Evolutionary conservation across 345 rosid species (phyloP), one percentile per base, ranked within the genome.

Genomic region (Streptanthus diversifolius): DNA sequence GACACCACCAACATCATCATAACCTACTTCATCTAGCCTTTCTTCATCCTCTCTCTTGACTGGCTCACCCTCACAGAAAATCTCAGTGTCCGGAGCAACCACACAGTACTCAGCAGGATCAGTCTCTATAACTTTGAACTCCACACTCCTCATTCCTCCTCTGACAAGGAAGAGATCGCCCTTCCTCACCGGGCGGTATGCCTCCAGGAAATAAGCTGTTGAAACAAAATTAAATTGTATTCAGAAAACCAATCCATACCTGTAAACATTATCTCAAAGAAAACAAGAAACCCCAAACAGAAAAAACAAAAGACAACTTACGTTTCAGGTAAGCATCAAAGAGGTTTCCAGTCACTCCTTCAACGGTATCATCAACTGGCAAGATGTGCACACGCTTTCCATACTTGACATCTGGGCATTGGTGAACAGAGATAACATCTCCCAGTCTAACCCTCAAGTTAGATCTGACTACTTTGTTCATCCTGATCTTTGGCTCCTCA

Each of bases 1-100:
- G 25, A 93, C 98, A 60, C 98, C 98, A 73, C 98, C 97, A 81
- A 93, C 98, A 83, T 93, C 97, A 84, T 93, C 98, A 78, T 91
- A 93, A 48, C 98, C 98, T 27, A 93, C 86, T 55, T 93, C 98
- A 81, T 93, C 97, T 64, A 93, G 83, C 75, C 98, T 85, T 69
- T 93, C 74, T 63, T 93, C 97, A 73, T 93, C 98, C 75, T 93
- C 98, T 74, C 98, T 85, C 75, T 85, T 88, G 41, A 91, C 86
- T 2, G 97, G 96, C 80, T 93, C 98, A 25, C 98, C 97, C 85
- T 93, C 98, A 21, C 98, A 93, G 81, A 93, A 93, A 59, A 93
- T 88, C 84, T 91, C 96, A 4, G 98, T 93, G 77, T 93, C 98
- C 1, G 97, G 96, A 66, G 98, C 96, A 60, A 93, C 98, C 71